Evolutionary conservation across 2,329 filamentous ascomycete species (phyloP).

Genomic region (Tolypocladium tundrense): DNA sequence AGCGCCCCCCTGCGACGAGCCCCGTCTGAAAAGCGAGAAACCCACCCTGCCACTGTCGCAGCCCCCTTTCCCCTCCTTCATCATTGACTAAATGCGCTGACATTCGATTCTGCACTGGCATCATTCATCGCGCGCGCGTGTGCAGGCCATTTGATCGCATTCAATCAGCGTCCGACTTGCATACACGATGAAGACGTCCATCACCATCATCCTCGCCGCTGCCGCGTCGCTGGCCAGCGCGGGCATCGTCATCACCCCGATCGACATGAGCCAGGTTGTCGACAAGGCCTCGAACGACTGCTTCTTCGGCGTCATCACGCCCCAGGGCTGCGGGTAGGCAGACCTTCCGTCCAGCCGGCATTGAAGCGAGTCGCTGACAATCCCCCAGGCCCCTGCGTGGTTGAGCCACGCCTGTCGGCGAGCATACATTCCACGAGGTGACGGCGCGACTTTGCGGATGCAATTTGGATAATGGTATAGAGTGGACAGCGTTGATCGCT

Average conservation of each 20-base stretch:
- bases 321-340: slow-evolving; percentile 46
- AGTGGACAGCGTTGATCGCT: neutral
- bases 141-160: neutral
- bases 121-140: neutral
- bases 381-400: neutral
- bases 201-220: slow-evolving; percentile 27
- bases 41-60: neutral
- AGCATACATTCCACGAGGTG: neutral
- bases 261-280: slow-evolving; percentile 41
- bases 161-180: neutral
- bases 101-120: neutral
- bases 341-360: rapidly evolving
- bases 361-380: neutral
- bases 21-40: slow-evolving; percentile 1
- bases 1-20: slow-evolving; percentile 6
- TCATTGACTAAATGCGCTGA: neutral
- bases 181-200: slow-evolving; percentile 17
- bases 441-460: neutral
- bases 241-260: slow-evolving; percentile 45
- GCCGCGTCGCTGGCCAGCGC: slow-evolving; percentile 37
- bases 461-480: neutral
- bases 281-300: slow-evolving; percentile 37
- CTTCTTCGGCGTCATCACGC: slow-evolving; percentile 45
- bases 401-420: neutral
- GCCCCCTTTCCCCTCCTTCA: neutral